These are phyloP conservation scores for Kwoniella newhampshirensis DNA, from an alignment of 768 basidiomycete species.

Conservation along the genomic window DNA sequence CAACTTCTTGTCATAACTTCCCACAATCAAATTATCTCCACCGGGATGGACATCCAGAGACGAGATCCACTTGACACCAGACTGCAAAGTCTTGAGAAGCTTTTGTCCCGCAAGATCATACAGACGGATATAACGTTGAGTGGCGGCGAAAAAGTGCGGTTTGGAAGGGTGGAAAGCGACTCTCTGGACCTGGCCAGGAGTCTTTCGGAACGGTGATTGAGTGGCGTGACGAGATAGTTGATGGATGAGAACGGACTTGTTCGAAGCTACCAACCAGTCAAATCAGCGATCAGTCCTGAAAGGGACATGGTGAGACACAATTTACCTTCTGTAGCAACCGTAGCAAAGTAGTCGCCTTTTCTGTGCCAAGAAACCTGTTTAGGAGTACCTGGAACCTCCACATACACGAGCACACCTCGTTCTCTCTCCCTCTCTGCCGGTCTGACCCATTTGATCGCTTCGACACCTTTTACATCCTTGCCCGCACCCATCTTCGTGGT, in stretches of 20 bases:
- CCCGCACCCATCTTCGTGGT: constrained; percentile 44
- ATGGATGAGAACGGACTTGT: constrained; percentile 91
- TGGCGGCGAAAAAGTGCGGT: constrained; percentile 97
- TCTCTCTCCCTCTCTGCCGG: constrained; percentile 53
- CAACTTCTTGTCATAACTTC: constrained; percentile 93
- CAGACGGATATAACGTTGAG: constrained; percentile 90
- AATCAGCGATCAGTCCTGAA: constrained; percentile 13
- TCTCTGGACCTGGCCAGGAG: constrained; percentile 83
- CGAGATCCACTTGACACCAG: constrained; percentile 97
- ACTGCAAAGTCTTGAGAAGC: constrained; percentile 84
- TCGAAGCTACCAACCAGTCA: constrained; percentile 64
- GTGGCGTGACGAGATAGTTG: constrained; percentile 90
- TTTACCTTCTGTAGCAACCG: constrained; percentile 72
- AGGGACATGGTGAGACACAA: too few species aligned
- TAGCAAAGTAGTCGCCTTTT: constrained; percentile 90
- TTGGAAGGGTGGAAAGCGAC: constrained; percentile 93
- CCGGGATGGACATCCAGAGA: constrained; percentile 90
- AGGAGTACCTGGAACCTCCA: constrained; percentile 58
- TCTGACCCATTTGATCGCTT: constrained; percentile 55
- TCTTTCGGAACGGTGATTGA: constrained; percentile 95
- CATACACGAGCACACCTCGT: constrained; percentile 54
- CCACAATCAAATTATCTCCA: constrained; percentile 89
- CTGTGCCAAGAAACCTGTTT: constrained; percentile 89
- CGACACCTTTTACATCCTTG: constrained; percentile 42
- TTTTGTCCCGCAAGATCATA: constrained; percentile 95